These are phyloP conservation scores for Suhomyces sp. DNA, from an alignment of 805 yeast species.

Conservation along the genomic window DNA sequence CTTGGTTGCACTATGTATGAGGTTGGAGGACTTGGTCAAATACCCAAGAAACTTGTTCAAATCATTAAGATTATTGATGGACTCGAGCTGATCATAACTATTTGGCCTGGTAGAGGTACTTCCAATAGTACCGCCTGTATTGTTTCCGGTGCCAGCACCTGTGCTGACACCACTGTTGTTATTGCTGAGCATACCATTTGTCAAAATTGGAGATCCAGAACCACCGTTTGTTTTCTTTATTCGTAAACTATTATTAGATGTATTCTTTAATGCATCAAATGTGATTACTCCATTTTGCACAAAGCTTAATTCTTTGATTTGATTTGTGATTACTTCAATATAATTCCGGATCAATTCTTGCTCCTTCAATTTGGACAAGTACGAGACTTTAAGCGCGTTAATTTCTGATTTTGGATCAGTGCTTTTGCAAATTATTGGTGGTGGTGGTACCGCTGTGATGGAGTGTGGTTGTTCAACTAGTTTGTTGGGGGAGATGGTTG, in stretches of 20 bases:
- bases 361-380: constrained; percentile 39
- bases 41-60: constrained; percentile 40
- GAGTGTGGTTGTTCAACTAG: too few relatives aligned
- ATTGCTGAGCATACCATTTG: constrained; percentile 1
- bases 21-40: constrained; percentile 34
- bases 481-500: too few relatives aligned
- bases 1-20: constrained; percentile 41
- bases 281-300: constrained; percentile 46
- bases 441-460: too few relatives aligned
- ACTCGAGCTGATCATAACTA: constrained; percentile 35
- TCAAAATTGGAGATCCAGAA: constrained; percentile 6
- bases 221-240: constrained; percentile 7
- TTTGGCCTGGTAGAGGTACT: constrained; percentile 3
- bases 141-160: too few relatives aligned
- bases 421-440: constrained; percentile 6
- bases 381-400: constrained; percentile 28
- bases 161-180: not conserved
- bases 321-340: constrained; percentile 42
- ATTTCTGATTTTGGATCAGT: constrained; percentile 15
- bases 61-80: constrained; percentile 39
- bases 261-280: constrained; percentile 35
- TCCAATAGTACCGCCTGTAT: not conserved
- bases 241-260: constrained; percentile 2
- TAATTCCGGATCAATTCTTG: constrained; percentile 43
- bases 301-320: constrained; percentile 42